Percentiles rank a stretch among this genome's conserved stretches.
These are phyloP conservation scores for Phaeosphaeria sp. DNA, from an alignment of 2,329 filamentous ascomycete genomes.

Conservation along the genomic window DNA sequence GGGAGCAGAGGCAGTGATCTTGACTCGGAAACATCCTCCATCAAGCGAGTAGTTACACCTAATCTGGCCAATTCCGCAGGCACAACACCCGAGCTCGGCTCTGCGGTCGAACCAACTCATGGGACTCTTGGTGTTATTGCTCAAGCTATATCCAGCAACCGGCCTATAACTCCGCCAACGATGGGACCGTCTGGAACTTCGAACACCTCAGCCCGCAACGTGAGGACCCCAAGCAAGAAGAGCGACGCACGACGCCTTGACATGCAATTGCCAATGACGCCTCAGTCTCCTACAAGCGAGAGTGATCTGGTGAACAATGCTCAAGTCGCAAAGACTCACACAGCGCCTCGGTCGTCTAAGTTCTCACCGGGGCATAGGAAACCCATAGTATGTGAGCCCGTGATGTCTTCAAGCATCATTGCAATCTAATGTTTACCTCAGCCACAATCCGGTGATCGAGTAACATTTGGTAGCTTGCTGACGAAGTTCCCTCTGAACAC, in stretches of 20 bases:
- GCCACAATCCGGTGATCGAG: slow-evolving; percentile 30
- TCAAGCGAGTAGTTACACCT: slow-evolving; percentile 33
- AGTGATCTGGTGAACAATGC: background rate
- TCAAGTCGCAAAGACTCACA: background rate
- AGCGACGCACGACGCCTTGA: slow-evolving; percentile 11
- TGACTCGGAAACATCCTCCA: slow-evolving; percentile 37
- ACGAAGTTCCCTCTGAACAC: slow-evolving; percentile 34
- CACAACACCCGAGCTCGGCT: slow-evolving; percentile 23
- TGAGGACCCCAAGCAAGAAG: slow-evolving; percentile 9
- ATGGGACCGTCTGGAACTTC: slow-evolving; percentile 14
- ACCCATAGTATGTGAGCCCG: slow-evolving; percentile 29
- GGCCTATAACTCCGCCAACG: slow-evolving; percentile 22
- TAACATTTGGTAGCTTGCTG: slow-evolving; percentile 30
- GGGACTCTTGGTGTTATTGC: slow-evolving; percentile 4
- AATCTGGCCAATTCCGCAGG: slow-evolving; percentile 23
- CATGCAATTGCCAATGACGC: slow-evolving; percentile 18
- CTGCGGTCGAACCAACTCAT: slow-evolving; percentile 17
- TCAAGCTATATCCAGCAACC: slow-evolving; percentile 11
- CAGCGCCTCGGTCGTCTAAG: slow-evolving; percentile 10
- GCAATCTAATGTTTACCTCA: slow-evolving; percentile 19
- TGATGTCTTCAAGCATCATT: slow-evolving; percentile 1
- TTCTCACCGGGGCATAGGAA: slow-evolving; percentile 31
- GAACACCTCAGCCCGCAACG: slow-evolving; percentile 8
- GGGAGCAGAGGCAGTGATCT: slow-evolving; percentile 32
- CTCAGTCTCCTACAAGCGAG: slow-evolving; percentile 18